phyloP scores from a whole-genome alignment of 495 filamentous ascomycete species.

The Amniculicola lignicola region DNA sequence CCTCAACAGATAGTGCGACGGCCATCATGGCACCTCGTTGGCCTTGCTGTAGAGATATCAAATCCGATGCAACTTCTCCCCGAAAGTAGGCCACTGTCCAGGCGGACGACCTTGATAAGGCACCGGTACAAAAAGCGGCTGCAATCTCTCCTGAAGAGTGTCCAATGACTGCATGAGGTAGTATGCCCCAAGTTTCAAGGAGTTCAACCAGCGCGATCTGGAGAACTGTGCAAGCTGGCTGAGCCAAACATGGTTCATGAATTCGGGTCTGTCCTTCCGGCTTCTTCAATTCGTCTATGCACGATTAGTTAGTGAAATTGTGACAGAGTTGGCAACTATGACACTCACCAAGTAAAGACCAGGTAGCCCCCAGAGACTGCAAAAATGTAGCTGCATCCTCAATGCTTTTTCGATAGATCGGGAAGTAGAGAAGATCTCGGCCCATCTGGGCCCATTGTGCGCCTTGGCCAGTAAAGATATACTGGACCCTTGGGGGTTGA shows the following conservation, averaged over 20 bases:
- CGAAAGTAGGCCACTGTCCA: conserved; percentile 3
- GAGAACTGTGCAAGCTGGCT: conserved; percentile 8
- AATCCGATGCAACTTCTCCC: not conserved
- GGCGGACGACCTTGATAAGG: not conserved
- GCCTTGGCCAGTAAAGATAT: conserved; percentile 45
- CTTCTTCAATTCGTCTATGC: not conserved
- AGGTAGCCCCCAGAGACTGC: not conserved
- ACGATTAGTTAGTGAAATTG: not conserved
- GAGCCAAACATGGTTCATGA: not conserved
- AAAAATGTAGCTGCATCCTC: not conserved
- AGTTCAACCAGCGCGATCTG: conserved; percentile 14
- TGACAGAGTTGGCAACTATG: not conserved
- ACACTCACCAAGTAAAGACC: conserved; percentile 18
- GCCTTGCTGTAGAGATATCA: not conserved
- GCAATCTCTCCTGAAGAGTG: conserved; percentile 23
- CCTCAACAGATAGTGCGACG: not conserved
- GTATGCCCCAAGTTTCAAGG: not conserved
- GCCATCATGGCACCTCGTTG: not conserved
- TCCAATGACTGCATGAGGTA: not conserved
- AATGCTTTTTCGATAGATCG: conserved; percentile 27
- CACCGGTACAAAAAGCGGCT: conserved; percentile 10
- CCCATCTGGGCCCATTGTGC: conserved; percentile 44
- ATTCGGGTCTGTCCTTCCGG: not conserved
- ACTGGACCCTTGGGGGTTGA: not conserved
- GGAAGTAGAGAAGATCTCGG: conserved; percentile 18